These are phyloP conservation scores for Pichia sp. DNA, from an alignment of 1,139 yeast genomes.

Conservation along the genomic window DNA sequence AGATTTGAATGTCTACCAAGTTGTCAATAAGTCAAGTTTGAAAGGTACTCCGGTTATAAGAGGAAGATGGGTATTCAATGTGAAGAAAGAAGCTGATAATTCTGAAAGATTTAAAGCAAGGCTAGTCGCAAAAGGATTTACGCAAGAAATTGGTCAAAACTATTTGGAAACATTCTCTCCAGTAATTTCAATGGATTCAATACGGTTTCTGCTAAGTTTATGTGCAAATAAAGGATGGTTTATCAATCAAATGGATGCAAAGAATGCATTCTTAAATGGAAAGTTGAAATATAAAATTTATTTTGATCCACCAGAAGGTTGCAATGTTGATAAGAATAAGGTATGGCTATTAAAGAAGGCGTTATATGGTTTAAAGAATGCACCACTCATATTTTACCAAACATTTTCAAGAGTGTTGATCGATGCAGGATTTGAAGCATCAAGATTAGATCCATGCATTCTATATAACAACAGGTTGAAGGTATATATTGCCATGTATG, in stretches of 20 bases:
- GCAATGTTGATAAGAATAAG: not conserved
- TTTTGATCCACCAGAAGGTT: conserved; percentile 1
- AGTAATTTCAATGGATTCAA: conserved; percentile 4
- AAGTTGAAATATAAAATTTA: conserved; percentile 5
- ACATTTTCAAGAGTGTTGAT: not conserved
- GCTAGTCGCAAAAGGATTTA: conserved; percentile 4
- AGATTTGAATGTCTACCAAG: not conserved
- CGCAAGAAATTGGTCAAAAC: conserved; percentile 6
- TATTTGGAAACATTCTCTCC: conserved; percentile 10
- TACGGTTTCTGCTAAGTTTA: conserved; percentile 7
- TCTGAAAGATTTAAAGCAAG: conserved; percentile 5
- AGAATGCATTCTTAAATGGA: conserved; percentile 10
- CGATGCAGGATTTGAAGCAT: not conserved
- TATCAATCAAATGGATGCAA: conserved; percentile 9
- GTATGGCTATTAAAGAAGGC: conserved; percentile 8
- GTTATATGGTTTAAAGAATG: conserved; percentile 7
- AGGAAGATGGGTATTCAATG: conserved; percentile 5
- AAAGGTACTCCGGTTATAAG: not conserved
- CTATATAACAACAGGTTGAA: not conserved
- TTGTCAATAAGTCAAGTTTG: not conserved
- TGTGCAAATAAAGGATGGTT: conserved; percentile 4
- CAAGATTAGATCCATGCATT: conserved; percentile 2
- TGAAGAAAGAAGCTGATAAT: conserved; percentile 1
- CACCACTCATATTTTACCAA: conserved; percentile 2
- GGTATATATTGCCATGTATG: conserved; percentile 2